Evolutionary conservation across 176 grass and related monocot genomes (phyloP).

Genomic region (Phoenix roebelenii): DNA sequence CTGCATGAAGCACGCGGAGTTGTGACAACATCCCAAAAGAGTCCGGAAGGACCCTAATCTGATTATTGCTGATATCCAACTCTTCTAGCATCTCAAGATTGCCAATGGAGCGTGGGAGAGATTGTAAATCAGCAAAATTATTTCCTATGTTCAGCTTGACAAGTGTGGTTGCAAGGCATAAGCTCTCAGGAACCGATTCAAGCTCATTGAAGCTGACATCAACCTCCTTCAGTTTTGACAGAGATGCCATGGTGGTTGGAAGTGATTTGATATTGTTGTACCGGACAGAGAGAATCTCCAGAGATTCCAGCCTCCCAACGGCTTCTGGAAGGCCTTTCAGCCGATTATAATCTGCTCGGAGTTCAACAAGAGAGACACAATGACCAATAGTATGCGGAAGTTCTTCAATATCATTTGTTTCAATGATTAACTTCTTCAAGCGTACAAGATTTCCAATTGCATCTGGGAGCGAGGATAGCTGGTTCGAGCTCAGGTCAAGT

Average conservation of each 20-base stretch:
- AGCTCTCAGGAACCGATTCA: constrained; percentile 81
- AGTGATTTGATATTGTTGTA: constrained; percentile 89
- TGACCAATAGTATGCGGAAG: constrained; percentile 83
- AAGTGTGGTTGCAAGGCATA: constrained; percentile 88
- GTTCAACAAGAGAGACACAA: constrained; percentile 63
- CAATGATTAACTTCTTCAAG: constrained; percentile 67
- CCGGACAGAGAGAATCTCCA: constrained; percentile 77
- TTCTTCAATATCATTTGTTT: constrained; percentile 86
- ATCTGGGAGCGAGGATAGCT: constrained; percentile 63
- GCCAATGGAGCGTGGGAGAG: constrained; percentile 75
- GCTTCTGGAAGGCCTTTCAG: constrained; percentile 92
- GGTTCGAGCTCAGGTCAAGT: constrained; percentile 68
- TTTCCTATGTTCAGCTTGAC: constrained; percentile 80
- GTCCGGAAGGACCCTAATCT: constrained; percentile 86
- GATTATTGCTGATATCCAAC: constrained; percentile 97
- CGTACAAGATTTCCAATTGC: constrained; percentile 54
- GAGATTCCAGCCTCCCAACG: constrained; percentile 71
- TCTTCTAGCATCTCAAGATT: constrained; percentile 98
- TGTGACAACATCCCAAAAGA: constrained; percentile 60
- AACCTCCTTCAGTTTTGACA: constrained; percentile 82
- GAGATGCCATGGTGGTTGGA: constrained; percentile 94
- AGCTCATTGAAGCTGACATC: constrained; percentile 94
- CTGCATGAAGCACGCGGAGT: constrained; percentile 56
- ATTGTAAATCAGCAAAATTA: constrained; percentile 87
- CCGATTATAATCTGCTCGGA: constrained; percentile 77